A percentile compares a stretch with the other conserved stretches of the same genome.
These are phyloP conservation scores for bread wheat (Triticum aestivum) DNA, from an alignment of 176 grass and related monocot species.

Conservation along the genomic window DNA sequence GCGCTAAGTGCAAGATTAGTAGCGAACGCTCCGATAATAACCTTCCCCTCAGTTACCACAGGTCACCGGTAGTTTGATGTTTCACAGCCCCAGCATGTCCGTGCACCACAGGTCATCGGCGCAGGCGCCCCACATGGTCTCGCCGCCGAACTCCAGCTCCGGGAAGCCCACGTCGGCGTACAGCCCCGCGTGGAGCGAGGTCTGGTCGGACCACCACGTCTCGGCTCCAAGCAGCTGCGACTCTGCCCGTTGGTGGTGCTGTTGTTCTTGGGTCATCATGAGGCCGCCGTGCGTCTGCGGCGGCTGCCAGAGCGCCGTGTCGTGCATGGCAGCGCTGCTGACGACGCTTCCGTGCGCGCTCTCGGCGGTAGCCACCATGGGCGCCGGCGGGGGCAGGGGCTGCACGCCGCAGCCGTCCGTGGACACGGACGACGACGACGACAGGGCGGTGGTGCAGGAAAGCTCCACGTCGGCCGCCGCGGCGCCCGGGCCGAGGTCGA, in stretches of 20 bases:
- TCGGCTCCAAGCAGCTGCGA: neutral
- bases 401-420: conserved; percentile 17
- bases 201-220: conserved; percentile 39
- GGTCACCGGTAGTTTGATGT: neutral
- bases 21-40: conserved; percentile 29
- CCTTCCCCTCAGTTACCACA: neutral
- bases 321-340: neutral
- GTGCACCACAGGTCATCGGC: conserved; percentile 63
- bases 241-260: neutral
- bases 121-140: conserved; percentile 51
- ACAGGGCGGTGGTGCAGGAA: conserved; percentile 45
- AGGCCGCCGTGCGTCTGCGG: neutral
- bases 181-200: conserved; percentile 26
- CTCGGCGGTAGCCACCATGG: neutral
- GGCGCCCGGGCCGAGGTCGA: conserved; percentile 2
- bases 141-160: conserved; percentile 50
- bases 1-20: neutral
- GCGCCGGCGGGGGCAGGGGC: conserved; percentile 4
- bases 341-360: conserved; percentile 18
- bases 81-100: conserved; percentile 43
- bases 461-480: conserved; percentile 17
- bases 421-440: conserved; percentile 45
- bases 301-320: conserved; percentile 14
- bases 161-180: conserved; percentile 33
- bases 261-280: neutral